Base-by-base conservation (phyloP, 257 asterid species). In the Primulina eburnea region DNA sequence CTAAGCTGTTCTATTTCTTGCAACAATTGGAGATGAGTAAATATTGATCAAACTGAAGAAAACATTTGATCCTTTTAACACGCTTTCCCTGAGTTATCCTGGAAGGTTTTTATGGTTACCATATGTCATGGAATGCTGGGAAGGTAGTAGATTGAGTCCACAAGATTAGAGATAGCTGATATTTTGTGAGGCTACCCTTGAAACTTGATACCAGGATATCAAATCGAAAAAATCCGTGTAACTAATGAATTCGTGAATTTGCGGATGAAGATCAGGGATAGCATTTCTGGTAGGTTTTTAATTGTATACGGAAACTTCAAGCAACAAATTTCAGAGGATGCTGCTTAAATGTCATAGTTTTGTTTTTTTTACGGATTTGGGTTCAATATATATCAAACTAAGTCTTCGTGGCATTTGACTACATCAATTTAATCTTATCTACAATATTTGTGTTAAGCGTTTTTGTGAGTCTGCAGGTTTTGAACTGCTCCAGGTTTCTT, bases 391-490 rank as follows among this genome's bases (percentile, higher is more conserved):
- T 40, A 10, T 57, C 4, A 59, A 37, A 59, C 52, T 66, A 68
- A 60, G 57, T 53, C 62, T 28, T 66, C 21, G 21, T 10, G 7
- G 38, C 11, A 4, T 26, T 67, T 28, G 65, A 66, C 32, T 65
- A 43, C 52, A 33, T 59, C 60, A 35, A 16, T 29, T 24, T 6
- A 20, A 12, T 58, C 9, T 28, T 28, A 28, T 28, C 29, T 20
- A n/a, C 32, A 7, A 34, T 47, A 17, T 35, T 62, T 55, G 64
- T 30, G 40, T 60, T 21, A 63, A 61, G 9, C 30, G 64, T 62
- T 32, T 47, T 74, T 60, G 3, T 68, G 53, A 63, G 38, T 67
- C 72, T 61, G 57, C 50, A 38, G 12, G 61, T 61, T 11, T 65
- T 28, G 16, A 63, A 62, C 75, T 71, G 37, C 34, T 59, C 20